Conservation (phyloP, 768 basidiomycete genomes). For the Leccinum pellstonianum region DNA sequence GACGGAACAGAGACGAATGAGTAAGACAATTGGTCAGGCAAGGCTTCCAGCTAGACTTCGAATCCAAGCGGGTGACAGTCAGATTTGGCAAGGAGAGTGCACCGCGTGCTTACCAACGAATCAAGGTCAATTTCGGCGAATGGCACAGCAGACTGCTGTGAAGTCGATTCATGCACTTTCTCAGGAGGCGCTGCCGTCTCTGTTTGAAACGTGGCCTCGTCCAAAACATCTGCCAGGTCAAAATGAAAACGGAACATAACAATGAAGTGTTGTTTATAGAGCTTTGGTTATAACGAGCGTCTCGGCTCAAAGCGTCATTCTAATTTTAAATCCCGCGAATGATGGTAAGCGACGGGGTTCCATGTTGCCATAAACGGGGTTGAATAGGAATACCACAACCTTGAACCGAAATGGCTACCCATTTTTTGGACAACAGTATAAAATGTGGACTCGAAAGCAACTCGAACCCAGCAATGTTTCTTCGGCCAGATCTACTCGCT, state of each 20-base stretch:
- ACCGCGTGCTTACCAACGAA: conserved; percentile 30
- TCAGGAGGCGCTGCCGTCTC: background rate
- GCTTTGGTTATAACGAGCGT: background rate
- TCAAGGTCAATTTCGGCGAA: conserved; percentile 33
- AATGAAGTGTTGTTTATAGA: background rate
- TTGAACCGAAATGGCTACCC: background rate
- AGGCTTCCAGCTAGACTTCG: conserved; percentile 54
- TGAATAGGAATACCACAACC: background rate
- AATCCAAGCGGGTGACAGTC: conserved; percentile 11
- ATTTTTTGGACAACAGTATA: background rate
- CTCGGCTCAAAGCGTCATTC: background rate
- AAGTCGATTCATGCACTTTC: background rate
- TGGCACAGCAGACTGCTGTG: conserved; percentile 7
- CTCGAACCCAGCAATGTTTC: background rate
- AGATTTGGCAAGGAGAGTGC: background rate
- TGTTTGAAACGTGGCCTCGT: conserved; percentile 21
- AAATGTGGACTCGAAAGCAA: background rate
- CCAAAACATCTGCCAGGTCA: conserved; percentile 49
- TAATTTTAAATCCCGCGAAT: background rate
- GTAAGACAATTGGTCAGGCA: conserved; percentile 78
- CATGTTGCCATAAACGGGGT: background rate
- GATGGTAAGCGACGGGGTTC: background rate
- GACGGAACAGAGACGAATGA: conserved; percentile 65
- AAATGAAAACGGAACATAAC: conserved; percentile 52
- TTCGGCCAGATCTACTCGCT: background rate